These are phyloP conservation scores for Neurospora sp. DNA, from an alignment of 2,329 filamentous ascomycete genomes.

Conservation along the genomic window DNA sequence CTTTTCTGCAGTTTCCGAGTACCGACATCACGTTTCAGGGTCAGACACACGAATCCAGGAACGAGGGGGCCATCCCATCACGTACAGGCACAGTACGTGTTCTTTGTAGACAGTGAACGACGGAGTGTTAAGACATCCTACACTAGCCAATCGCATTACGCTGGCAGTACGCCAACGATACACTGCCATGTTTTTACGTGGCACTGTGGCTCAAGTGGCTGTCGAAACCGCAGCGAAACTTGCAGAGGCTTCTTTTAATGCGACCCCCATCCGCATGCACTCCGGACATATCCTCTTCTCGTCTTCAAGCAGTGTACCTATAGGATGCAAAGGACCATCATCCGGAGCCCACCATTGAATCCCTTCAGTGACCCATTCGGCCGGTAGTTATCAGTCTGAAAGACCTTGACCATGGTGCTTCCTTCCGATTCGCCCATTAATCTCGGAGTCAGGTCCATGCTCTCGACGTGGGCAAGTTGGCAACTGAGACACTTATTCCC, in stretches of 20 bases:
- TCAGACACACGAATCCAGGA: background rate
- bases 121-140: background rate
- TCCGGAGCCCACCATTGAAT: background rate
- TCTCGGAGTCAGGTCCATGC: background rate
- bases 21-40: constrained; percentile 1
- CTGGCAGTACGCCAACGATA: background rate
- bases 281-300: background rate
- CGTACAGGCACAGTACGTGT: background rate
- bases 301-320: background rate
- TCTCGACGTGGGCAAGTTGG: background rate
- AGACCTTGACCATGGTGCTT: background rate
- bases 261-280: background rate
- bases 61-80: background rate
- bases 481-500: background rate
- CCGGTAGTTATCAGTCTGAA: background rate
- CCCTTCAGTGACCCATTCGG: background rate
- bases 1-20: background rate
- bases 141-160: background rate
- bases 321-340: background rate
- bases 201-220: background rate
- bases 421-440: background rate
- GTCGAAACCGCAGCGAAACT: background rate
- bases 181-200: background rate
- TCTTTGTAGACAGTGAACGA: background rate
- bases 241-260: background rate